Evolutionary conservation across 192 early-diverging fungal species (phyloP), one percentile per base, ranked within the genome.

Genomic region (Geosiphon pyriformis): DNA sequence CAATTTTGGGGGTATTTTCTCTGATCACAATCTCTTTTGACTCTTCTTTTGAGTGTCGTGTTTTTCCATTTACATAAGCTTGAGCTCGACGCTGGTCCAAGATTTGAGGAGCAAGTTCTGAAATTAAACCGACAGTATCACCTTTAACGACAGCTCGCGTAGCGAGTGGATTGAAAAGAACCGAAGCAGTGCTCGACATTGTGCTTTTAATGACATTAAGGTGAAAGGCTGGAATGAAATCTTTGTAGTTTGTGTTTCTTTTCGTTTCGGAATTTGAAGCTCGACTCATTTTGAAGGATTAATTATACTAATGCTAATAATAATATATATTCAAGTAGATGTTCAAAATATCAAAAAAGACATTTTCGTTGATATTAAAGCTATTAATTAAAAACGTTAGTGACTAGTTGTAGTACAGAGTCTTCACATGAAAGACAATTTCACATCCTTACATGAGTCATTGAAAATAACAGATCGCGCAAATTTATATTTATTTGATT

Each of bases 161-260:
- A 0, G 80, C 75, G 11, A 85, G 50, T 8, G 83, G 83, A 20
- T 78, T 78, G 42, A 85, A 85, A 33, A 85, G 72, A 0, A 85
- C 77, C 26, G 76, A 67, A 26, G 65, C 65, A 46, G 65, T 67
- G 47, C 20, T 57, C 42, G 65, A 55, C 10, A 67, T 35, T 18
- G 65, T 57, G 12, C 18, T 64, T 34, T 26, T 32, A 34, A 64
- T 10, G 37, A 12, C 52, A 46, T 64, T 47, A 10, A 64, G 49
- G 20, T 62, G 60, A 1, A 52, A 64, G 3, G 49, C 18, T 26
- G 65, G 65, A 20, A 67, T 27, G 6, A 57, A 34, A 26, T 67
- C 65, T 7, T 56, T 67, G 29, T 57, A 20, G 0, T 49, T 42
- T 10, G 30, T 17, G 61, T 23, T 42, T 64, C 48, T 25, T 4